phyloP scores from a whole-genome alignment of 1,284 basidiomycete genomes.

The Exobasidium cylindrosporum region DNA sequence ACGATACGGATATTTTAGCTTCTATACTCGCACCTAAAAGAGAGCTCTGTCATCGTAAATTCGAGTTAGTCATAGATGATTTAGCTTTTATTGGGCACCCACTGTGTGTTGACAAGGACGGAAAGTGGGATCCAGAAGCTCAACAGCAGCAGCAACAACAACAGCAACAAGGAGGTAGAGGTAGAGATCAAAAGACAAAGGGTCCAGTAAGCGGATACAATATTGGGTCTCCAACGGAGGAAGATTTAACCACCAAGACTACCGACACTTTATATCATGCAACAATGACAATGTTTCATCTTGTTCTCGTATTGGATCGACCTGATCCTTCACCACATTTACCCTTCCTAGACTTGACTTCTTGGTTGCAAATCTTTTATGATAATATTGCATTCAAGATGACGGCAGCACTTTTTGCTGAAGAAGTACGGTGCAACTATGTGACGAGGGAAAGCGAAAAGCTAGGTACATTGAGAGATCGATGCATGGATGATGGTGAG shows the following conservation, averaged over 20 bases:
- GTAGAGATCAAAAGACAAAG: slow-evolving; percentile 5
- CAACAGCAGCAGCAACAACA: neutral
- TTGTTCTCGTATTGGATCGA: slow-evolving; percentile 50
- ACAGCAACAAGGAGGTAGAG: slow-evolving; percentile 1
- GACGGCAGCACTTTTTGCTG: slow-evolving; percentile 49
- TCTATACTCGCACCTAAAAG: slow-evolving; percentile 73
- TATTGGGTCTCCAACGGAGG: neutral
- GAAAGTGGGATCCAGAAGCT: slow-evolving; percentile 20
- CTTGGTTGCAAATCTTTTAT: slow-evolving; percentile 48
- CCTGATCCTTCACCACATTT: slow-evolving; percentile 40
- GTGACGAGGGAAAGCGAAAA: slow-evolving; percentile 36
- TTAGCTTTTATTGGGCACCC: slow-evolving; percentile 94
- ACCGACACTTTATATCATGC: neutral
- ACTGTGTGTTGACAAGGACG: slow-evolving; percentile 67
- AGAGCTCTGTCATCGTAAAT: slow-evolving; percentile 86
- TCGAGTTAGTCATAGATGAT: slow-evolving; percentile 86
- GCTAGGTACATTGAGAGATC: slow-evolving; percentile 38
- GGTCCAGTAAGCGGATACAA: neutral
- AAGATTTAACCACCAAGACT: neutral
- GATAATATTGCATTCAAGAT: slow-evolving; percentile 53
- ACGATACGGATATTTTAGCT: slow-evolving; percentile 76
- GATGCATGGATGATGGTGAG: slow-evolving; percentile 36
- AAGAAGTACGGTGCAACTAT: slow-evolving; percentile 38
- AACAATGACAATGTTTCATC: slow-evolving; percentile 40
- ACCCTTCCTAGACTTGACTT: slow-evolving; percentile 31